phyloP scores from a whole-genome alignment of 2,329 filamentous ascomycete species.

The Microcyclospora tardicrescens region DNA sequence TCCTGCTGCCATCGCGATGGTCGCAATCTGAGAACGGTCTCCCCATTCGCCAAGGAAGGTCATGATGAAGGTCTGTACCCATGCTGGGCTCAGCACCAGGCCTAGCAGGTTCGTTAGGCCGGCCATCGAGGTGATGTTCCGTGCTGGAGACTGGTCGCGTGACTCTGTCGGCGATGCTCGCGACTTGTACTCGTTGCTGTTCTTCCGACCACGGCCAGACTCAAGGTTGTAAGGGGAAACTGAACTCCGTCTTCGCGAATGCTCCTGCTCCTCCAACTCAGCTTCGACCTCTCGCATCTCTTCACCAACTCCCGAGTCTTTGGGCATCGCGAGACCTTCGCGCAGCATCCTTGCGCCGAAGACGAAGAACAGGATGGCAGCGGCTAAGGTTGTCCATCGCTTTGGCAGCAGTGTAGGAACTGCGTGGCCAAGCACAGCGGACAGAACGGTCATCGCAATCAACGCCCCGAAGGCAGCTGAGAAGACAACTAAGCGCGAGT shows the following conservation, averaged over 20 bases:
- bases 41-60: conserved; percentile 98
- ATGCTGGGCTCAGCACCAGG: conserved; percentile 81
- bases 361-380: conserved; percentile 71
- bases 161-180: conserved; percentile 13
- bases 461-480: conserved; percentile 86
- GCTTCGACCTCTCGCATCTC: conserved; percentile 97
- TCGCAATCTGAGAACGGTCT: conserved; percentile 93
- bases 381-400: conserved; percentile 77
- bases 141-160: conserved; percentile 15
- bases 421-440: conserved; percentile 81
- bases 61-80: conserved; percentile 99
- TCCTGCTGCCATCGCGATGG: conserved; percentile 95
- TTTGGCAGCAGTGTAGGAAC: conserved; percentile 84
- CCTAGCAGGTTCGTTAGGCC: conserved; percentile 79
- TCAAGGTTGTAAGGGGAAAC: conserved; percentile 45
- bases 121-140: conserved; percentile 35
- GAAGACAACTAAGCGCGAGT: conserved; percentile 85
- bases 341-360: conserved; percentile 75
- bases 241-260: conserved; percentile 68
- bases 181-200: not conserved
- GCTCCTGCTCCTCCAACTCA: conserved; percentile 88
- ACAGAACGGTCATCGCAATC: conserved; percentile 83
- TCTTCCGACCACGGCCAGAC: conserved; percentile 21
- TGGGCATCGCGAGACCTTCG: conserved; percentile 80
- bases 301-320: conserved; percentile 81